Conservation (phyloP, 257 asterid species). For the Petunia secreta region DNA sequence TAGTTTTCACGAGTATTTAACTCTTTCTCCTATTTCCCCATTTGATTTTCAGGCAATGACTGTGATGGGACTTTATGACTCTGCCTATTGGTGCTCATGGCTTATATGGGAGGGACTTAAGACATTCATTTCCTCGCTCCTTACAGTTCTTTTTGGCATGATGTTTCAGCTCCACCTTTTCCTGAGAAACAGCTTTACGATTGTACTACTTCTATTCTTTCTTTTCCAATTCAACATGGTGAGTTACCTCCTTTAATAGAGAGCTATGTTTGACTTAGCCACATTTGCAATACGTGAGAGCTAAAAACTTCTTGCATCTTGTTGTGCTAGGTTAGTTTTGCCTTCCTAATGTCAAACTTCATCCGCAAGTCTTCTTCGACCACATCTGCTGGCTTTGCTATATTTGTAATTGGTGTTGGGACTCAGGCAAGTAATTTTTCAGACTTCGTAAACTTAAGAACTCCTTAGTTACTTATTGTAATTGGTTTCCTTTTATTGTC, state of each 20-base stretch:
- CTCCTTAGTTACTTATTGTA: neutral
- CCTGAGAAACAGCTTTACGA: constrained; percentile 34
- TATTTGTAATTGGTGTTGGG: constrained; percentile 37
- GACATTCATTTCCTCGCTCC: constrained; percentile 38
- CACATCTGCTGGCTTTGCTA: constrained; percentile 39
- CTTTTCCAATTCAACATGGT: constrained; percentile 48
- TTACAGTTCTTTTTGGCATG: constrained; percentile 44
- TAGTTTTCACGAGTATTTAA: neutral
- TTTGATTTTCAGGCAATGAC: constrained; percentile 43
- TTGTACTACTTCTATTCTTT: constrained; percentile 45
- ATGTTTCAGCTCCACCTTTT: constrained; percentile 39
- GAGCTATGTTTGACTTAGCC: neutral
- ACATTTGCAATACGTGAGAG: neutral
- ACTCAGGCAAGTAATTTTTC: constrained; percentile 36
- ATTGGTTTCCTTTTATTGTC: neutral
- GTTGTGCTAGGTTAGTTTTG: constrained; percentile 41
- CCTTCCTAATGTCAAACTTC: constrained; percentile 40
- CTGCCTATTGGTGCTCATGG: constrained; percentile 56
- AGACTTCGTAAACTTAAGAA: neutral
- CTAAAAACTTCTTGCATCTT: neutral
- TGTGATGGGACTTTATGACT: constrained; percentile 51
- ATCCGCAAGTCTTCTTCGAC: constrained; percentile 43
- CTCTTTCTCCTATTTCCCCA: neutral
- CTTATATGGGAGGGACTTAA: constrained; percentile 44
- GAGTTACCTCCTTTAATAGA: constrained; percentile 13